These are phyloP conservation scores for Rusavskia elegans DNA, from an alignment of 495 filamentous ascomycete species.

Conservation along the genomic window DNA sequence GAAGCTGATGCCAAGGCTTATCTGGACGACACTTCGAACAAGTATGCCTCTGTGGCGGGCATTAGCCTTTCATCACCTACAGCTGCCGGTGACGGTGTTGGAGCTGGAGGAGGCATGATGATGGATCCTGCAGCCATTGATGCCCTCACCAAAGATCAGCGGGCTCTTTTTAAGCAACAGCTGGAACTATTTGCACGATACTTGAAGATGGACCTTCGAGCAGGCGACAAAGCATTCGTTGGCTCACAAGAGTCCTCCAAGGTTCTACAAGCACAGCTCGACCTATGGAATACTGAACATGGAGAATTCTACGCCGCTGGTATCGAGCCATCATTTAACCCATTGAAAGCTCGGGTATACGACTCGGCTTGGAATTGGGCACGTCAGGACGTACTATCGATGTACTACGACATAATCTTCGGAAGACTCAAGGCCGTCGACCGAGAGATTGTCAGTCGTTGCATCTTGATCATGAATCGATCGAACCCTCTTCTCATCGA, in stretches of 20 bases:
- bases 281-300: constrained; percentile 89
- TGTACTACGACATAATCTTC: constrained; percentile 99
- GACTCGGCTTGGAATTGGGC: constrained; percentile 99
- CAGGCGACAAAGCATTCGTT: constrained; percentile 84
- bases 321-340: constrained; percentile 85
- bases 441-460: constrained; percentile 94
- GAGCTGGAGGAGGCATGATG: constrained; percentile 74
- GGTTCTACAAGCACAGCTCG: constrained; percentile 78
- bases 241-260: constrained; percentile 67
- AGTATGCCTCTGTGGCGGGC: constrained; percentile 75
- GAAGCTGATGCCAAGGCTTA: constrained; percentile 85
- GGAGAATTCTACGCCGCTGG: constrained; percentile 90
- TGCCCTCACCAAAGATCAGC: constrained; percentile 91
- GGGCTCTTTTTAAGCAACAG: constrained; percentile 90
- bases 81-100: constrained; percentile 59
- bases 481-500: constrained; percentile 90
- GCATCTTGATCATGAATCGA: constrained; percentile 98
- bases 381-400: constrained; percentile 87
- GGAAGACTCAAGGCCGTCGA: constrained; percentile 84
- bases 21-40: constrained; percentile 71
- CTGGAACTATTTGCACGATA: constrained; percentile 89
- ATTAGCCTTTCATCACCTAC: constrained; percentile 67
- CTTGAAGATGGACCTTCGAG: constrained; percentile 88
- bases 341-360: constrained; percentile 87
- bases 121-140: constrained; percentile 98